These are phyloP conservation scores for Pholiota microspora DNA, from an alignment of 768 basidiomycete genomes.

Conservation along the genomic window DNA sequence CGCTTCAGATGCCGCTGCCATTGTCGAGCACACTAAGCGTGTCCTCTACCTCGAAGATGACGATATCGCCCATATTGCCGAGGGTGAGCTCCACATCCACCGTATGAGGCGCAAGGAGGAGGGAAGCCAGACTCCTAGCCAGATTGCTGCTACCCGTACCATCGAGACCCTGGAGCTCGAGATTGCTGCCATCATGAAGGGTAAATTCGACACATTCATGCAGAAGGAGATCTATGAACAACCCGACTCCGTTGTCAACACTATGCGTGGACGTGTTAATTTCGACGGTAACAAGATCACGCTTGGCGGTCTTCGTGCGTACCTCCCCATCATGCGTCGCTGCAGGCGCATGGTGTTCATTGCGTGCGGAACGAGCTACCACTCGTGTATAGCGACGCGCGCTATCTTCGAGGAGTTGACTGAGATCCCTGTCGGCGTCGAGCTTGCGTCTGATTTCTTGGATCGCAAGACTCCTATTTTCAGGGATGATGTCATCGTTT, in stretches of 20 bases:
- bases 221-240: conserved; percentile 99
- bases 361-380: conserved; percentile 98
- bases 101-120: conserved; percentile 90
- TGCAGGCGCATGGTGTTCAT: conserved; percentile 94
- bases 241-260: conserved; percentile 99
- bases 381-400: conserved; percentile 94
- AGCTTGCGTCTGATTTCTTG: conserved; percentile 96
- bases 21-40: conserved; percentile 98
- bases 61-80: conserved; percentile 96
- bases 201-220: conserved; percentile 99
- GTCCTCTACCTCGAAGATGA: conserved; percentile 99
- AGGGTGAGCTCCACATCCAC: conserved; percentile 98
- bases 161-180: conserved; percentile 99
- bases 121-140: conserved; percentile 55
- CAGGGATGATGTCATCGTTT: conserved; percentile 96
- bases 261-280: conserved; percentile 99
- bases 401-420: conserved; percentile 99
- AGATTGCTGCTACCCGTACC: conserved; percentile 75
- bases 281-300: conserved; percentile 91
- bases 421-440: conserved; percentile 96
- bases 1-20: conserved; percentile 94
- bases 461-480: conserved; percentile 99
- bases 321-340: conserved; percentile 93
- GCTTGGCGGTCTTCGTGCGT: conserved; percentile 92
- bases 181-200: conserved; percentile 99